Evolutionary conservation across 2,329 filamentous ascomycete species (phyloP).

Genomic region (Tolypocladium amazonense): DNA sequence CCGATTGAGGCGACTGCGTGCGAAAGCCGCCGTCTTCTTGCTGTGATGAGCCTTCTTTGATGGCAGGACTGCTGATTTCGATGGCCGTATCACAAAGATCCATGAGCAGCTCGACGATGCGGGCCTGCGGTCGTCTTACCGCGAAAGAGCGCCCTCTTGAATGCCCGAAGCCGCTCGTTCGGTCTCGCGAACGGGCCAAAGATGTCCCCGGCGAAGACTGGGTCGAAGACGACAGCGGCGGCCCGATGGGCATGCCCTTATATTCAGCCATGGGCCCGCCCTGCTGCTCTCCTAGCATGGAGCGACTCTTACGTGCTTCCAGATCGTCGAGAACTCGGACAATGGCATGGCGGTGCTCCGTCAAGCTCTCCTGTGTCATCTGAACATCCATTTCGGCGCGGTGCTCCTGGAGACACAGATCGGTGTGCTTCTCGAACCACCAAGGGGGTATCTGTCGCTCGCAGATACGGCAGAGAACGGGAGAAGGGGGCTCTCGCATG

Average conservation of each 20-base stretch:
- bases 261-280: slow-evolving; percentile 61
- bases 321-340: slow-evolving; percentile 91
- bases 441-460: slow-evolving; percentile 94
- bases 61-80: slow-evolving; percentile 86
- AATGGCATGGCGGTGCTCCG: slow-evolving; percentile 87
- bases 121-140: slow-evolving; percentile 74
- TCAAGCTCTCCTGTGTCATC: slow-evolving; percentile 82
- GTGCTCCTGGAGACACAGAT: slow-evolving; percentile 91
- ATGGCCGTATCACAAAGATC: slow-evolving; percentile 93
- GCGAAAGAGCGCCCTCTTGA: slow-evolving; percentile 79
- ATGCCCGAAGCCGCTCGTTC: slow-evolving; percentile 71
- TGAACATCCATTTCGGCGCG: slow-evolving; percentile 97
- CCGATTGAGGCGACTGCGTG: slow-evolving; percentile 91
- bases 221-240: slow-evolving; percentile 57
- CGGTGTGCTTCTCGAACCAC: slow-evolving; percentile 99
- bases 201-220: slow-evolving; percentile 63
- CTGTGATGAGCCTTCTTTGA: slow-evolving; percentile 70
- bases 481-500: slow-evolving; percentile 72
- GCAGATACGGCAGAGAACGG: slow-evolving; percentile 91
- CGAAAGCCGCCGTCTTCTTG: slow-evolving; percentile 62
- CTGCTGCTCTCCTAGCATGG: slow-evolving; percentile 43
- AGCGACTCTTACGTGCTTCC: slow-evolving; percentile 64
- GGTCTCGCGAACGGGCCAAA: slow-evolving; percentile 60
- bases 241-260: slow-evolving; percentile 77
- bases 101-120: slow-evolving; percentile 88